These are phyloP conservation scores for Monilinia vaccinii-corymbosi DNA, from an alignment of 2,329 filamentous ascomycete genomes.

Conservation along the genomic window DNA sequence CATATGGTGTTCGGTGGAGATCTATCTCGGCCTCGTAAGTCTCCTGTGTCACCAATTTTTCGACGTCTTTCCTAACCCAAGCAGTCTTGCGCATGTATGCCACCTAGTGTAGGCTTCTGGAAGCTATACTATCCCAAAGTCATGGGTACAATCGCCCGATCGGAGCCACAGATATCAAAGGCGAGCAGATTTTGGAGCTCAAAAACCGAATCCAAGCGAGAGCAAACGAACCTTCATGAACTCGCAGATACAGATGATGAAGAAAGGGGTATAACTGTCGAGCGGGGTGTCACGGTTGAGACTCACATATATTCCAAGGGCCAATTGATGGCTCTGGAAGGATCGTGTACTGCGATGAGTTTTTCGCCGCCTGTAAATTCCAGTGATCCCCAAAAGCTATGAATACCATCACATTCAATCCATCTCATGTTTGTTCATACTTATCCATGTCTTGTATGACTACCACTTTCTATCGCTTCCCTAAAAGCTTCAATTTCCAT, in stretches of 20 bases:
- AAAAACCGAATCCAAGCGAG: not conserved
- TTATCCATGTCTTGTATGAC: not conserved
- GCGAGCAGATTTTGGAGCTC: not conserved
- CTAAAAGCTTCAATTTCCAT: too few species aligned
- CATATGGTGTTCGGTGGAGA: not conserved
- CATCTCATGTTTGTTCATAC: not conserved
- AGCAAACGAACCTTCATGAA: not conserved
- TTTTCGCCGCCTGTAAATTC: not conserved
- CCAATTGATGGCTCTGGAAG: not conserved
- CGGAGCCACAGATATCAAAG: not conserved
- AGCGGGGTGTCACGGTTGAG: not conserved
- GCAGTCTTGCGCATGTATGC: not conserved
- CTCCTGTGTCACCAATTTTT: fast-evolving
- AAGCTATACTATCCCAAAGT: not conserved
- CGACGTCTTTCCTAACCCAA: not conserved
- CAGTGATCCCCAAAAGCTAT: not conserved
- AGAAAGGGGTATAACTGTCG: not conserved
- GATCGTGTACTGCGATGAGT: not conserved
- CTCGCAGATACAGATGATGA: not conserved
- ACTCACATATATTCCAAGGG: not conserved
- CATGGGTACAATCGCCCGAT: not conserved
- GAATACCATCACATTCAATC: not conserved
- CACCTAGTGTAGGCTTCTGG: not conserved
- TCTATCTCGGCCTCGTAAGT: not conserved
- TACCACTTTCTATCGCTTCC: too few species aligned